Conservation (phyloP, 192 early-diverging fungal species). For the Spinellus fusiger region DNA sequence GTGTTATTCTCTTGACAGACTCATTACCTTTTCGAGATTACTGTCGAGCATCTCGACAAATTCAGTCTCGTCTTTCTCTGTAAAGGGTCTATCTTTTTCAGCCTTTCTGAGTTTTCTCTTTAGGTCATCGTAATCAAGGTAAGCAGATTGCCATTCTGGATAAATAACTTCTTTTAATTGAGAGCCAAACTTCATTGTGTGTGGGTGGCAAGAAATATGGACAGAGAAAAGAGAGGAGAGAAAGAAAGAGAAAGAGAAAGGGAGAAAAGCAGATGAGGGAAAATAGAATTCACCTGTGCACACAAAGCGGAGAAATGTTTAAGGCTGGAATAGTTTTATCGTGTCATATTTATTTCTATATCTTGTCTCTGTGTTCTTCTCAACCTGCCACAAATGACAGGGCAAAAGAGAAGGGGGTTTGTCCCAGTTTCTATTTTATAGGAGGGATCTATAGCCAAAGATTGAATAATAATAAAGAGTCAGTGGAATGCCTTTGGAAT, state of each 20-base stretch:
- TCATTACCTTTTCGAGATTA: conserved; percentile 80
- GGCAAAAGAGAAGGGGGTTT: no score
- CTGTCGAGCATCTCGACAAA: conserved; percentile 87
- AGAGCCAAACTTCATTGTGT: conserved; percentile 85
- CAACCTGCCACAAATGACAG: no score
- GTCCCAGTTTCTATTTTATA: no score
- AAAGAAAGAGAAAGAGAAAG: not conserved
- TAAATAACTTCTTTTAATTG: conserved; percentile 67
- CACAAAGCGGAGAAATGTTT: no score
- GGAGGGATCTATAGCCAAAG: no score
- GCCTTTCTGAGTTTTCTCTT: conserved; percentile 77
- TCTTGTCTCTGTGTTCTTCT: no score
- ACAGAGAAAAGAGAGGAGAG: not conserved
- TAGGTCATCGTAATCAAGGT: conserved; percentile 77
- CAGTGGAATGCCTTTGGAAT: no score
- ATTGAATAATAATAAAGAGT: no score
- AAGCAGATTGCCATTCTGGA: conserved; percentile 75
- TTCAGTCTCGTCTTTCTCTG: conserved; percentile 80
- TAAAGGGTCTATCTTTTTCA: conserved; percentile 61
- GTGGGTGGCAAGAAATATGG: not conserved
- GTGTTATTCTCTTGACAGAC: not conserved
- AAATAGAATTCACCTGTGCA: conserved; percentile 1
- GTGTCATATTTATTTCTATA: no score
- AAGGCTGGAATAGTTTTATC: no score
- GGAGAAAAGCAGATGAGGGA: not conserved